Evolutionary conservation across 2,329 filamentous ascomycete genomes (phyloP), one percentile per base, ranked within the genome.

Genomic region (Didymella keratinophila): DNA sequence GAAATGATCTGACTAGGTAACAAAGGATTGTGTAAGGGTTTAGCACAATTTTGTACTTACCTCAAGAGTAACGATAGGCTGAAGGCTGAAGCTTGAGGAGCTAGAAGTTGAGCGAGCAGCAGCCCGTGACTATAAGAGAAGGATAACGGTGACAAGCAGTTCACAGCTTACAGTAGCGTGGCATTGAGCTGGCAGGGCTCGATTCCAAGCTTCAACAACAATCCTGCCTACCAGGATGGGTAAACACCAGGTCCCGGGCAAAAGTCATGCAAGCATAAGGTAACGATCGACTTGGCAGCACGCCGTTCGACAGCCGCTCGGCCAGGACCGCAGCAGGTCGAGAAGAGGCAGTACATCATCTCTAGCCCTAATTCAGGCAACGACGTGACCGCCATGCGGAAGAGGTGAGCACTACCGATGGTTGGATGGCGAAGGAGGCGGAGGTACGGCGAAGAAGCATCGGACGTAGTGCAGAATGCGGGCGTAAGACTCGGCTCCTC

Each of bases 61-160:
- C 72, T 74, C 63, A 58, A 53, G 59, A 63, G 57, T 63, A 67
- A 71, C 65, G 62, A 71, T 64, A 62, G 64, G 58, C 61, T 68
- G 65, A 58, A 56, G 45, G 60, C 61, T 63, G 63, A 55, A 61
- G 64, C 62, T 68, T 63, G 63, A 62, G 39, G 56, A 56, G 60
- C 41, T 49, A 58, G 52, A 48, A 57, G 34, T 59, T 42, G 54
- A 45, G 28, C 28, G 51, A 58, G 65, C 60, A 66, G 67, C 62
- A 64, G 55, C 54, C 63, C 30, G 62, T 65, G 66, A 65, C 64
- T 73, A 74, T 74, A 73, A 66, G 59, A 60, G 54, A 57, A 62
- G 55, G 60, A 60, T 50, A 46, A 60, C 55, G 53, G 61, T 65
- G 59, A 48, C 57, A 46, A 62, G 58, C 53, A 57, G 55, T 60